Base-by-base conservation (phyloP, 805 yeast genomes). In the Millerozyma miso region DNA sequence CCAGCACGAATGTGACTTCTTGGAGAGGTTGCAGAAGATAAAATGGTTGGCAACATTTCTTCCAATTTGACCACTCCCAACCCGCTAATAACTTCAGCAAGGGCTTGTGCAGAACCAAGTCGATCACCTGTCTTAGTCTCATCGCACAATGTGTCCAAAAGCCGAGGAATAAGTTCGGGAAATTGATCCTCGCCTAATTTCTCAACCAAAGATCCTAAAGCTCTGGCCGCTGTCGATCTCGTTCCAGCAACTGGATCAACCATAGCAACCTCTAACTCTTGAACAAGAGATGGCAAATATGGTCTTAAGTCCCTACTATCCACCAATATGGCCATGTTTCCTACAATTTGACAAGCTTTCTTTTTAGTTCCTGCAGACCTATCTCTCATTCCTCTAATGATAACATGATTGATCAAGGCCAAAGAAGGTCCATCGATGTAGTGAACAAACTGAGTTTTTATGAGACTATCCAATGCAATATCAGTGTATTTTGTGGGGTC, bases 181-280 rank as follows among this genome's bases (percentile, higher is more conserved):
- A 93, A 90, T 52, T 80, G 83, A 37, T 88, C 96, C 65, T 93
- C 99, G 43, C 99, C 99, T 33, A 93, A 73, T 60, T 90, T 91
- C 62, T 93, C 98, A 38, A 95, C 97, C 48, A 93, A 73, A 0
- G 97, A 88, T 52, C 99, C 99, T 40, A 93, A 69, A 0, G 99
- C 99, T 65, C 97, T 81, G 16, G 97, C 90, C 18, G 98, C 98
- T 16, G 97, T 93, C 1, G 98, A 95, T 61, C 98, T 81, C 0
- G 99, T 93, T 34, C 82, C 87, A 26, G 98, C 96, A 40, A 93
- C 99, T 1, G 99, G 99, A 54, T 93, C 99, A 39, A 95, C 97
- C 96, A 93, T 91, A 4, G 98, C 95, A 35, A 78, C 73, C 62
- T 93, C 96, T 46, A 93, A 77, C 53, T 89, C 97, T 8, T 80